Evolutionary conservation across 495 filamentous ascomycete species (phyloP).

Genomic region (Daldinia caldariorum): DNA sequence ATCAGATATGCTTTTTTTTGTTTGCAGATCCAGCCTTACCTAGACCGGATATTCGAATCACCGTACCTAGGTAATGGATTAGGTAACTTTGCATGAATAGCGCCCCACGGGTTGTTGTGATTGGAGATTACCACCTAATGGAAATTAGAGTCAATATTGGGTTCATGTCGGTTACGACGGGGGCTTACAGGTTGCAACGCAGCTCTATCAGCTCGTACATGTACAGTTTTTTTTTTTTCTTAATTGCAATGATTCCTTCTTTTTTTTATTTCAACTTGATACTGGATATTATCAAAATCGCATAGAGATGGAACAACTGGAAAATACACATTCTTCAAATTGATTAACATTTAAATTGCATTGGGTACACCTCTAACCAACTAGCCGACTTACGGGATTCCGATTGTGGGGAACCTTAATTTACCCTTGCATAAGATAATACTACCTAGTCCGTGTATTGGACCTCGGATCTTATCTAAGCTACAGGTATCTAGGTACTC

Average conservation of each 20-base stretch:
- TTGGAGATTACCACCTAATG: not conserved
- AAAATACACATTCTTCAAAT: not conserved
- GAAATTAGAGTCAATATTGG: constrained; percentile 24
- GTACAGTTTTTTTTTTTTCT: constrained; percentile 2
- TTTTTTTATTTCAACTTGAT: not conserved
- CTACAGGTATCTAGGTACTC: too few species aligned
- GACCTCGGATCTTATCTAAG: constrained; percentile 34
- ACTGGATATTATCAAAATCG: too few species aligned
- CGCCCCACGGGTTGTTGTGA: not conserved
- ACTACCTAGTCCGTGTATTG: not conserved
- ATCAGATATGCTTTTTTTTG: not conserved
- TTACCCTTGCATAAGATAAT: constrained; percentile 31
- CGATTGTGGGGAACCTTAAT: constrained; percentile 34
- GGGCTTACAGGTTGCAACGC: constrained; percentile 9
- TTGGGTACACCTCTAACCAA: constrained; percentile 1
- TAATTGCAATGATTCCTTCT: not conserved
- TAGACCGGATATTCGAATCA: constrained; percentile 25
- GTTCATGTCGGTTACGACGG: constrained; percentile 10
- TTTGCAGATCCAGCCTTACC: constrained; percentile 4
- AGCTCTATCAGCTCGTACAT: constrained; percentile 36
- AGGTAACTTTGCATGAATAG: constrained; percentile 7
- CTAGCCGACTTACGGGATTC: constrained; percentile 8
- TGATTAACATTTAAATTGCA: not conserved
- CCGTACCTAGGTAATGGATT: constrained; percentile 11
- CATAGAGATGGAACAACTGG: too few species aligned